Base-by-base conservation (phyloP, 1,139 yeast genomes). In the Trichomonascaceae sp. region DNA sequence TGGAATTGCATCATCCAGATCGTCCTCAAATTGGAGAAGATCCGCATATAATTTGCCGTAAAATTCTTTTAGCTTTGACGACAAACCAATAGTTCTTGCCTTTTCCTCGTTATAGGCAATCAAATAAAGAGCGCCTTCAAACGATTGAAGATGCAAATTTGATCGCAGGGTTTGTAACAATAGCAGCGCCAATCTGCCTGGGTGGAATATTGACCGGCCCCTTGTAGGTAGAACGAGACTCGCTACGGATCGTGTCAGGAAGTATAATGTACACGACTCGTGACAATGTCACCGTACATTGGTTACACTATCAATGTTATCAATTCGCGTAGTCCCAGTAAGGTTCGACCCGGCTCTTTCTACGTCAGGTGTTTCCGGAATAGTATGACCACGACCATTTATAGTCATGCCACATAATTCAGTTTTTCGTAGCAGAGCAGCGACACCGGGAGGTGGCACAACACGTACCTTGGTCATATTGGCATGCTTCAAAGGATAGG, bases 401-500 rank as follows among this genome's bases (percentile, higher is more conserved):
- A 50, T 38, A n/a, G 38, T 32, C 43, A 50, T 19, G n/a, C 52
- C 52, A 36, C 22, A 45, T 8, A 13, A 10, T 5, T 50, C 20
- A 10, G 32, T 22, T 1, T 6, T 27, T 17, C 44, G 43, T 13
- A 50, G 20, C 36, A 19, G 38, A 13, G 9, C 13, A 32, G 52
- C 52, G 10, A 44, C 6, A 32, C 32, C 20, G 3, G 18, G 15
- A 13, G 52, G 45, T 17, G 45, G 44, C 12, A 6, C 1, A 5
- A 24, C 45, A n/a, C 50, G 44, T 8, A 32, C 50, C 30, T 48
- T 48, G 12, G 38, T 24, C 15, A 24, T 24, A 20, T 48, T 48
- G 12, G 45, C 50, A 39, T 48, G 45, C 20, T 15, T 12, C 24
- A 48, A 20, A 17, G 50, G 50, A 17, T 48, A 48, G 45, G 13